These are phyloP conservation scores for Pichia inconspicua DNA, from an alignment of 1,139 yeast species.

Conservation along the genomic window DNA sequence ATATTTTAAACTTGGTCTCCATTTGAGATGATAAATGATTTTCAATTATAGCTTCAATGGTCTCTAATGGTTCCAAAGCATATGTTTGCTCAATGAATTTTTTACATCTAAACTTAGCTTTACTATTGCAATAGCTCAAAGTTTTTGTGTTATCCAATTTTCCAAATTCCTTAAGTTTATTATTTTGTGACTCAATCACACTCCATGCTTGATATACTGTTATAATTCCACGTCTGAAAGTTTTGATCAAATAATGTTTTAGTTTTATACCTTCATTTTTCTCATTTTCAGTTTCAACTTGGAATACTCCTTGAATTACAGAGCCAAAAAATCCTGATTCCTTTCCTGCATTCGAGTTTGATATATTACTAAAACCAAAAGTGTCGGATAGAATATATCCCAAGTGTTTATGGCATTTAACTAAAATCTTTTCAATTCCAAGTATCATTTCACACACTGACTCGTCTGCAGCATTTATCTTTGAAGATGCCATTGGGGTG, in stretches of 20 bases:
- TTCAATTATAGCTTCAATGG: slow-evolving; percentile 55
- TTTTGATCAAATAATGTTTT: slow-evolving; percentile 46
- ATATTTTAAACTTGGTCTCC: slow-evolving; percentile 33
- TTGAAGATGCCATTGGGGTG: not conserved
- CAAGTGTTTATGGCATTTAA: slow-evolving; percentile 54
- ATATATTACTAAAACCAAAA: slow-evolving; percentile 23
- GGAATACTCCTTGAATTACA: slow-evolving; percentile 82
- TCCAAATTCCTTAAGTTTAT: slow-evolving; percentile 5
- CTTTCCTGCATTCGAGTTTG: slow-evolving; percentile 6
- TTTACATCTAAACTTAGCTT: slow-evolving; percentile 65
- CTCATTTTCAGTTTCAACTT: slow-evolving; percentile 61
- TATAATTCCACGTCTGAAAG: slow-evolving; percentile 55
- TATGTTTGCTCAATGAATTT: slow-evolving; percentile 63
- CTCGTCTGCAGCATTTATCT: slow-evolving; percentile 32
- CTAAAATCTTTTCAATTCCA: slow-evolving; percentile 61
- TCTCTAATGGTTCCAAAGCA: slow-evolving; percentile 64
- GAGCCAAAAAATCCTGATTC: slow-evolving; percentile 61
- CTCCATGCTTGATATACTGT: slow-evolving; percentile 61
- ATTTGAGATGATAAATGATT: slow-evolving; percentile 22
- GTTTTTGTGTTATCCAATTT: slow-evolving; percentile 30
- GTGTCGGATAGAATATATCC: slow-evolving; percentile 17
- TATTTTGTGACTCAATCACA: slow-evolving; percentile 55
- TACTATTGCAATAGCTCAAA: slow-evolving; percentile 52
- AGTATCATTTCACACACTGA: slow-evolving; percentile 46
- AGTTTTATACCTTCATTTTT: slow-evolving; percentile 49